These are phyloP conservation scores for Carnegiea gigantea DNA, from an alignment of 179 eudicot genomes.

Conservation along the genomic window DNA sequence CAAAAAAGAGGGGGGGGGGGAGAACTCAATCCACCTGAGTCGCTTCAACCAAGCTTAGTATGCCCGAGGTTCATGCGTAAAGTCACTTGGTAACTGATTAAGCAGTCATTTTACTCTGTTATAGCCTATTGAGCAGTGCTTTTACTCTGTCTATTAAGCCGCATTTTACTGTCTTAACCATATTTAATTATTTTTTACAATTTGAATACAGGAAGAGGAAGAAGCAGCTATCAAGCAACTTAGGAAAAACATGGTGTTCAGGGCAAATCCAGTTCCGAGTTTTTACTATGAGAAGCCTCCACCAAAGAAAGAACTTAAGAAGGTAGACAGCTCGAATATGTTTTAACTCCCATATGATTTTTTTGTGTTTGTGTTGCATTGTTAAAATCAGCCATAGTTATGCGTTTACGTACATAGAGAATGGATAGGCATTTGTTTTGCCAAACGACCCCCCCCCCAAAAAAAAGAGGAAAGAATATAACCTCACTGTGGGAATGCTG, in stretches of 20 bases:
- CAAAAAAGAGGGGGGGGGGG: background rate
- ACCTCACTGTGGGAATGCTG: too few relatives aligned
- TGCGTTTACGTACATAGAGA: too few relatives aligned
- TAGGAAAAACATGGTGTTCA: constrained; percentile 65
- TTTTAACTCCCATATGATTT: background rate
- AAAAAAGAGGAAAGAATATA: too few relatives aligned
- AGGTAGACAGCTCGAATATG: constrained; percentile 36
- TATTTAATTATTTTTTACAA: background rate
- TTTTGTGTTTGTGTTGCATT: background rate
- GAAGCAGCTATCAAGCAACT: constrained; percentile 76
- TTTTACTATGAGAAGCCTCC: constrained; percentile 73
- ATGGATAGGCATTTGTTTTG: background rate
- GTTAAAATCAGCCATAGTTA: too few relatives aligned
- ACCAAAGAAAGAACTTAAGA: constrained; percentile 66
- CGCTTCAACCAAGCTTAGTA: background rate
- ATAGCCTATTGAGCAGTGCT: too few relatives aligned
- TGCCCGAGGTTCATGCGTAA: background rate
- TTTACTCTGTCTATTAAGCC: too few relatives aligned
- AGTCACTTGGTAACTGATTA: background rate
- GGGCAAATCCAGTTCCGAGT: constrained; percentile 83
- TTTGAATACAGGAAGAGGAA: constrained; percentile 64
- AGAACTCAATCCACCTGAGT: background rate
- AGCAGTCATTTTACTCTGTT: too few relatives aligned
- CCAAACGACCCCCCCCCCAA: too few relatives aligned
- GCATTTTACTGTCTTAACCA: background rate